Evolutionary conservation across 129 eudicot genomes (phyloP), one percentile per base, ranked within the genome.

Genomic region (Solidago caesia): DNA sequence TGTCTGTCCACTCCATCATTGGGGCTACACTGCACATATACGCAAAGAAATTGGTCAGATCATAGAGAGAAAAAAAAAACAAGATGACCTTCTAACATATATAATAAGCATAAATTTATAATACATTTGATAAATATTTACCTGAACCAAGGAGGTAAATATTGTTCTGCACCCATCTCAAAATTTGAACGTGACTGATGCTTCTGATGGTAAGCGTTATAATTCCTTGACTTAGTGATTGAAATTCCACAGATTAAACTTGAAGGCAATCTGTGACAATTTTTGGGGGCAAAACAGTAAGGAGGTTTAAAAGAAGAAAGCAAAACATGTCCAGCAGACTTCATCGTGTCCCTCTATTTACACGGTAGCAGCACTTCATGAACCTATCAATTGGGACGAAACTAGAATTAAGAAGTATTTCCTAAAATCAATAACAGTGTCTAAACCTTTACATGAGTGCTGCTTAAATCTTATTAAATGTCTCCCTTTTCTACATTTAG

Each of bases 1-100:
- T 87, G 68, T 90, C 91, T 33, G 98, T 94, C 91, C 92, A 94
- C 8, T 94, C 98, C 98, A 94, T 94, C 98, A 94, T 88, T 27
- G 97, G 98, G 81, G 98, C 97, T 78, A 94, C 85, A 87, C 98
- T 94, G 61, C 7, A 68, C 72, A 75, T 33, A 45, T 33, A 78
- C 67, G 74, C 7, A 66, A 68, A 27, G 29, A n/a, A 16, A 61
- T 46, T 67, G 76, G 21, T 62, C 52, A 59, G 62, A 15, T 5
- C 15, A n/a, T 49, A 49, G 11, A 49, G 9, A 10, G 7, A 13
- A 56, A 73, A 6, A 12, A 52, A 25, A 14, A 73, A 14, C 4
- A 62, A 33, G 39, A 69, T 9, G 16, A 80, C 46, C 45, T 61
- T 61, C 57, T 64, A 11, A 33, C 15, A 29, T 60, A 8, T 12